These are phyloP conservation scores for Lolium perenne DNA, from an alignment of 176 grass and related monocot genomes.

Conservation along the genomic window DNA sequence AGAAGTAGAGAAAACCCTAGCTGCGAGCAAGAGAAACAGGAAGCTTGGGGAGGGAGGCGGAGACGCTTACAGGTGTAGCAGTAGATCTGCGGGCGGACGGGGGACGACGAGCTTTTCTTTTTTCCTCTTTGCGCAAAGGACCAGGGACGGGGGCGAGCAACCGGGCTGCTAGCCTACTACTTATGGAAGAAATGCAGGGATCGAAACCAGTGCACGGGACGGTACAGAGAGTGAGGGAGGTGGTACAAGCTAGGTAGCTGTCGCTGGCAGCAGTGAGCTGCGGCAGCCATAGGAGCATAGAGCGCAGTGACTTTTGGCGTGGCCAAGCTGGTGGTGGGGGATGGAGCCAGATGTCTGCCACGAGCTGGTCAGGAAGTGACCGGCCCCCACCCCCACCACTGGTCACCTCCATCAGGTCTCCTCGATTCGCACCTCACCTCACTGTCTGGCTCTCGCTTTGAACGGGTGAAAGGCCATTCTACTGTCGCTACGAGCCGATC, in stretches of 20 bases:
- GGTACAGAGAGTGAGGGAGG: neutral
- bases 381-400: slow-evolving; percentile 3
- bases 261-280: slow-evolving; percentile 7
- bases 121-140: slow-evolving; percentile 45
- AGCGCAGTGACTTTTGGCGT: slow-evolving; percentile 18
- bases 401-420: neutral
- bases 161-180: slow-evolving; percentile 33
- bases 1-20: slow-evolving; percentile 43
- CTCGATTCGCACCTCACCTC: slow-evolving; percentile 4
- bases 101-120: neutral
- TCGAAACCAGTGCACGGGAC: slow-evolving; percentile 8
- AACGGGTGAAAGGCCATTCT: neutral
- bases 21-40: neutral
- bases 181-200: slow-evolving; percentile 41
- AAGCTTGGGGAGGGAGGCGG: neutral
- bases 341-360: slow-evolving; percentile 30
- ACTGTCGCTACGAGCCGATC: slow-evolving; percentile 2
- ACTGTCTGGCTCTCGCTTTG: neutral
- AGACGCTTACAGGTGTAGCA: slow-evolving; percentile 46
- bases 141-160: slow-evolving; percentile 1
- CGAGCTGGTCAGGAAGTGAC: slow-evolving; percentile 27
- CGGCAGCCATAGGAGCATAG: neutral
- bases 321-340: neutral
- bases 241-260: slow-evolving; percentile 4
- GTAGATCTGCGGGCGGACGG: slow-evolving; percentile 46